Base-by-base conservation (phyloP, 169 alveolate genomes). In the Eimeria tenella region DNA sequence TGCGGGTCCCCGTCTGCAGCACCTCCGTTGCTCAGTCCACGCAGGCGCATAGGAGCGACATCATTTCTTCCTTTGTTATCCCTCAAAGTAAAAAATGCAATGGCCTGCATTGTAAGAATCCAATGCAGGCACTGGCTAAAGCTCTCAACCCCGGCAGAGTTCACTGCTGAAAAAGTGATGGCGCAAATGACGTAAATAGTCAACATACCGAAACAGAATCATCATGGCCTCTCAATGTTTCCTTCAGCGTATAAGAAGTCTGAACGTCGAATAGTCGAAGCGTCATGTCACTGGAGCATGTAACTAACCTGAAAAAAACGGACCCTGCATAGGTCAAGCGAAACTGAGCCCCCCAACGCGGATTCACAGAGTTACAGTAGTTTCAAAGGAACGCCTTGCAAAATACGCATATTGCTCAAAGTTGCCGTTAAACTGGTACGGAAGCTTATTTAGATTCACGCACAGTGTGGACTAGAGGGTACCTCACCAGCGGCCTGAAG, bases 401-500 rank as follows among this genome's bases (percentile, higher is more conserved):
- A 31, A 31, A 31, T 31, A 31, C 42, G 42, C 42, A 31, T 31
- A 0, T 31, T 31, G 42, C 42, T 31, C 42, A 31, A 31, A 31
- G 42, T 2, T 31, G 42, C 42, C 42, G 42, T 31, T 31, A 31
- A 31, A 31, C 42, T 31, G 42, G 42, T 31, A 31, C 42, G 42
- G 42, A 31, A 31, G 42, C 42, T 31, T 31, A 31, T 31, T 31
- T 31, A 31, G 42, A 31, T 31, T 31, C 42, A 2, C 42, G 2
- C 42, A 31, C 42, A 31, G 42, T 31, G 42, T 31, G 42, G 42
- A 31, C n/a, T 0, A 15, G 23, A 60, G 23, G 70, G 6, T 15
- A 60, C 23, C 86, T 50, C 31, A 87, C 93, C 93, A 87, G 62
- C 93, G 93, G 31, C 93, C 93, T 5, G 93, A 87, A 3, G 86